These are phyloP conservation scores for Mycena maculata DNA, from an alignment of 768 basidiomycete species.

Conservation along the genomic window DNA sequence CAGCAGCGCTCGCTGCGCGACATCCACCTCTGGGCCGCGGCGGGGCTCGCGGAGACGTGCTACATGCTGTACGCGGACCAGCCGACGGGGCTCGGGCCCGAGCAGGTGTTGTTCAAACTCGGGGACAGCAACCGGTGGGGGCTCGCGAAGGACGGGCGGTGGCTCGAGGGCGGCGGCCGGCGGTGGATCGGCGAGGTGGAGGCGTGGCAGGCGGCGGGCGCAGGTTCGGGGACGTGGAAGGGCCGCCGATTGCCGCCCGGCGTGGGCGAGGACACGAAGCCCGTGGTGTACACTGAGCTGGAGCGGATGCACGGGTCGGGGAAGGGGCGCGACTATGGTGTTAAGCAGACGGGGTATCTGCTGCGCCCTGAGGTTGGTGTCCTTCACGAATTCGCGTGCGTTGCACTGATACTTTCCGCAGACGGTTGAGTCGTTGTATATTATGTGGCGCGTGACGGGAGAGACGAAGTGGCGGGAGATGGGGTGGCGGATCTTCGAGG, in stretches of 20 bases:
- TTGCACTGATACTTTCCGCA: conserved; percentile 40
- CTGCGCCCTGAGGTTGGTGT: conserved; percentile 76
- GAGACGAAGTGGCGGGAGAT: conserved; percentile 76
- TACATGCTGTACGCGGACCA: conserved; percentile 79
- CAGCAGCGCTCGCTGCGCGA: conserved; percentile 63
- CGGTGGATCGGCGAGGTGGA: conserved; percentile 64
- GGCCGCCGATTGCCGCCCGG: conserved; percentile 67
- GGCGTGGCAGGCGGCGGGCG: conserved; percentile 48
- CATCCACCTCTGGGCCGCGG: conserved; percentile 80
- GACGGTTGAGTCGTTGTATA: conserved; percentile 80
- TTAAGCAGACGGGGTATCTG: conserved; percentile 61
- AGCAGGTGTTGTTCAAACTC: conserved; percentile 59
- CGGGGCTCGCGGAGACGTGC: conserved; percentile 79
- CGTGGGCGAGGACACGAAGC: conserved; percentile 52
- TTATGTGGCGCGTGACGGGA: conserved; percentile 78
- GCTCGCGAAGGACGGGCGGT: conserved; percentile 36
- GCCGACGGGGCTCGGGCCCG: conserved; percentile 75
- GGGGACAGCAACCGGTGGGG: conserved; percentile 35
- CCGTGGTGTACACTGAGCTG: conserved; percentile 50
- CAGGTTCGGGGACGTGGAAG: conserved; percentile 42
- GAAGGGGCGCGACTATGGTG: conserved; percentile 64
- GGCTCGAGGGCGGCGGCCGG: conserved; percentile 37
- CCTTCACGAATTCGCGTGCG: background rate
- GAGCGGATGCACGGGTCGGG: conserved; percentile 40
- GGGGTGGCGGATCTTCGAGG: conserved; percentile 78